Conservation (phyloP, 768 basidiomycete species). For the Crassisporium funariophilum region DNA sequence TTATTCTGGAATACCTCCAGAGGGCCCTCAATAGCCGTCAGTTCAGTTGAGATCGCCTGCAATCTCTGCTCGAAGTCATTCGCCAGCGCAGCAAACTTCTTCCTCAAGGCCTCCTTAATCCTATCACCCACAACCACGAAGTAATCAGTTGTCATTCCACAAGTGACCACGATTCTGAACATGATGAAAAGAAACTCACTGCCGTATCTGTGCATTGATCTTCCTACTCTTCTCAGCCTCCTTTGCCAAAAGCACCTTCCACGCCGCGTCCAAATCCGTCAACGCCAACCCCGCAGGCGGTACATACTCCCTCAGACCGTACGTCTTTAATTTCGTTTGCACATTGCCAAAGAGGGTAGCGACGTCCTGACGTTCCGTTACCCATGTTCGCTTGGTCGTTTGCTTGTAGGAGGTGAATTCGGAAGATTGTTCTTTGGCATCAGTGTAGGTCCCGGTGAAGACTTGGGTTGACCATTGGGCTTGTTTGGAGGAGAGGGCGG, state of each 20-base stretch:
- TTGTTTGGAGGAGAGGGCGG: constrained; percentile 67
- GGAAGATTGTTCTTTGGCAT: constrained; percentile 76
- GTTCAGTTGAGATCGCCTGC: constrained; percentile 64
- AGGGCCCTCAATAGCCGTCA: constrained; percentile 76
- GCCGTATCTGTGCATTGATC: constrained; percentile 88
- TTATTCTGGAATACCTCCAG: constrained; percentile 58
- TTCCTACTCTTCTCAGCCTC: constrained; percentile 78
- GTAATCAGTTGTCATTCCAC: too few relatives aligned
- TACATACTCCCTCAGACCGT: constrained; percentile 81
- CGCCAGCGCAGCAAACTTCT: constrained; percentile 75
- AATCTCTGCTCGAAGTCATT: constrained; percentile 75
- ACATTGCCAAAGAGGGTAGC: constrained; percentile 89
- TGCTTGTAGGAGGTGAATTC: constrained; percentile 82
- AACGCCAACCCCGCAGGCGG: constrained; percentile 73
- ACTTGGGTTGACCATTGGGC: constrained; percentile 65
- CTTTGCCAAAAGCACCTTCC: constrained; percentile 69
- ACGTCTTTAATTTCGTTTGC: constrained; percentile 91
- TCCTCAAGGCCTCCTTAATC: constrained; percentile 80
- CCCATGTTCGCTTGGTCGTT: constrained; percentile 84
- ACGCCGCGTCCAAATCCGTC: constrained; percentile 74
- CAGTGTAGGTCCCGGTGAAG: constrained; percentile 76
- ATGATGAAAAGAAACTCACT: constrained; percentile 48
- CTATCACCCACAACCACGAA: constrained; percentile 38
- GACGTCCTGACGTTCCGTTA: constrained; percentile 86
- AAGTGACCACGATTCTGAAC: neutral